Percentiles rank a stretch among this genome's conserved stretches.
phyloP scores from a whole-genome alignment of 257 asterid genomes.

The Solanum boliviense region DNA sequence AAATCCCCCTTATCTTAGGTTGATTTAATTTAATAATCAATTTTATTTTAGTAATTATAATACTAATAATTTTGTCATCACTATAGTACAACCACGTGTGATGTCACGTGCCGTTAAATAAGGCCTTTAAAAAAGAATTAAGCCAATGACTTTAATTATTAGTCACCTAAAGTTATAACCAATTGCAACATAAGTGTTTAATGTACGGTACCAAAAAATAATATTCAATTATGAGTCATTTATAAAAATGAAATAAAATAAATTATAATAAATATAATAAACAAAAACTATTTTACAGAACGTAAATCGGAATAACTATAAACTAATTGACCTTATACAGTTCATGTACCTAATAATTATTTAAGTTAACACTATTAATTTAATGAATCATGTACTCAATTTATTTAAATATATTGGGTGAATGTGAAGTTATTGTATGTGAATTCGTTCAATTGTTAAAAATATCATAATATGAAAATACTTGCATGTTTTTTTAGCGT shows the following conservation, averaged over 20 bases:
- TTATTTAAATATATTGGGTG: no score
- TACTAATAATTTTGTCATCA: background rate
- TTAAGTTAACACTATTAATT: background rate
- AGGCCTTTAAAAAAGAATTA: background rate
- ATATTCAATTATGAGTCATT: background rate
- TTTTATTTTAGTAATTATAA: background rate
- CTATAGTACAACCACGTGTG: constrained; percentile 12
- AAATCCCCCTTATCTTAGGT: background rate
- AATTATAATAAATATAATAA: no score
- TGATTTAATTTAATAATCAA: background rate
- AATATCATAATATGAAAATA: no score
- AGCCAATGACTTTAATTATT: background rate
- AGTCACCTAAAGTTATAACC: background rate
- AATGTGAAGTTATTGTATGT: no score
- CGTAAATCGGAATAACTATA: background rate
- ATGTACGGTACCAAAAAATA: background rate
- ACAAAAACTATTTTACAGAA: background rate
- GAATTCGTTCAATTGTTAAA: background rate
- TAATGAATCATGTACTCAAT: background rate
- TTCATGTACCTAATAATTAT: background rate
- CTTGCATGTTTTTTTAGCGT: background rate
- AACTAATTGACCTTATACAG: background rate
- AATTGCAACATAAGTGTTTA: background rate
- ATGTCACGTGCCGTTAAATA: constrained; percentile 12
- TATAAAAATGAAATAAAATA: background rate